phyloP scores from a whole-genome alignment of 108 stramenopile species.

The Aurantiochytrium sp. region DNA sequence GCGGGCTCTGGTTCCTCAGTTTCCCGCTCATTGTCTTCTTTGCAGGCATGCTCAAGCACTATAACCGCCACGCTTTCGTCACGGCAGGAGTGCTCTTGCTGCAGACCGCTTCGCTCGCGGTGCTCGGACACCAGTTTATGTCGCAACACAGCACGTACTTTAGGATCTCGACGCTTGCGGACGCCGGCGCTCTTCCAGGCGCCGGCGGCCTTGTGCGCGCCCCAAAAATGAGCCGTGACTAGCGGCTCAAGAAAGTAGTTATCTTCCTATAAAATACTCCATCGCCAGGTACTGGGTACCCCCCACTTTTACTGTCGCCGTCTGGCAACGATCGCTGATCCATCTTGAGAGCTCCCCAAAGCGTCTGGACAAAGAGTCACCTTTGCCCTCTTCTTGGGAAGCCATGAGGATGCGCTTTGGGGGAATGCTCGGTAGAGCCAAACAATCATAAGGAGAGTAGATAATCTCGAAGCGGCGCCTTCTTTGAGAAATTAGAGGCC shows the following conservation, averaged over 20 bases:
- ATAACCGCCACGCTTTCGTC: neutral
- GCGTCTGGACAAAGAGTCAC: too few relatives aligned
- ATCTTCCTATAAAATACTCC: neutral
- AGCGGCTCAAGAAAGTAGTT: neutral
- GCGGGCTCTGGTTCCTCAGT: slow-evolving; percentile 11
- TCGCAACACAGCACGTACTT: slow-evolving; percentile 33
- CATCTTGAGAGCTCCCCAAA: too few relatives aligned
- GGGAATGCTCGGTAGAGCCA: too few relatives aligned
- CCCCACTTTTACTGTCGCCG: neutral
- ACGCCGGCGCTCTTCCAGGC: neutral
- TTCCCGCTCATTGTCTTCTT: neutral
- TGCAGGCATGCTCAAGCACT: neutral
- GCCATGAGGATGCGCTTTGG: too few relatives aligned
- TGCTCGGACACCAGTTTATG: slow-evolving; percentile 14
- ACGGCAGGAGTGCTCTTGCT: neutral
- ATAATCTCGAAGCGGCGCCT: too few relatives aligned
- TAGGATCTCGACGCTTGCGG: neutral
- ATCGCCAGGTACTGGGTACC: too few relatives aligned
- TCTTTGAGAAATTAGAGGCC: neutral
- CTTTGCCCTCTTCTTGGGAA: too few relatives aligned
- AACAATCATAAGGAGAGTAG: too few relatives aligned
- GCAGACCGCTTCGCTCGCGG: neutral
- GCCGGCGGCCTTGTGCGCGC: slow-evolving; percentile 25
- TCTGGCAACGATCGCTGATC: too few relatives aligned
- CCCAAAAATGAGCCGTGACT: slow-evolving; percentile 22